Evolutionary conservation across 495 filamentous ascomycete species (phyloP).

Genomic region (Mytilinidion resinicola): DNA sequence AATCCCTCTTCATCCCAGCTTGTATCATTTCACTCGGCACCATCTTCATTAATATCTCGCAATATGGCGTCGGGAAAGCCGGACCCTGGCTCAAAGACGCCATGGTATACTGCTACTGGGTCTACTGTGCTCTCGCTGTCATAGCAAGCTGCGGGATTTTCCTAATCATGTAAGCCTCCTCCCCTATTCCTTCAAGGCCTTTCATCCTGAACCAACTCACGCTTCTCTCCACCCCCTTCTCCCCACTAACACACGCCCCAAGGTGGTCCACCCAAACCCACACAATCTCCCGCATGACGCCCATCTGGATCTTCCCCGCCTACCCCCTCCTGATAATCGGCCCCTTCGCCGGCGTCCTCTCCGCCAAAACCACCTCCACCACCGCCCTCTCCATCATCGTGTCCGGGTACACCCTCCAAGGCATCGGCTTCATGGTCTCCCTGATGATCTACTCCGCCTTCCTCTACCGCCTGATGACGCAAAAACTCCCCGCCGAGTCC

Average conservation of each 20-base stretch:
- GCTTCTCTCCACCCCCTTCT: conserved; percentile 3
- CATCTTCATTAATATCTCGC: conserved; percentile 71
- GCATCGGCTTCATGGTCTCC: conserved; percentile 77
- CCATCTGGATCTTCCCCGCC: conserved; percentile 86
- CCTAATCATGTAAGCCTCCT: conserved; percentile 51
- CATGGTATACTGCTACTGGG: conserved; percentile 66
- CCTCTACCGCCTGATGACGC: conserved; percentile 84
- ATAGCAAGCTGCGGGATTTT: conserved; percentile 64
- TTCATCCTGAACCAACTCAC: background rate
- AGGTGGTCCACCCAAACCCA: conserved; percentile 69
- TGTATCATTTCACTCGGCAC: conserved; percentile 65
- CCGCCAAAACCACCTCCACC: conserved; percentile 40
- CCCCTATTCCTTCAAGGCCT: background rate
- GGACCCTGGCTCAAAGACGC: conserved; percentile 62
- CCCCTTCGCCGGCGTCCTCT: conserved; percentile 64
- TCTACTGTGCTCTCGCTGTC: conserved; percentile 59
- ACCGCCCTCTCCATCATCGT: conserved; percentile 58
- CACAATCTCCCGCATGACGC: conserved; percentile 82
- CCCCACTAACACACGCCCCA: conserved; percentile 1
- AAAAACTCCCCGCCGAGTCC: conserved; percentile 73
- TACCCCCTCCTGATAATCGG: conserved; percentile 79
- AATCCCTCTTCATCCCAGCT: conserved; percentile 73
- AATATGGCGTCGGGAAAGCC: conserved; percentile 61
- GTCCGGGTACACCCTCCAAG: conserved; percentile 67
- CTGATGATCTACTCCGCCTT: conserved; percentile 84